phyloP scores from a whole-genome alignment of 306 rosid genomes.

The Pyrus communis region DNA sequence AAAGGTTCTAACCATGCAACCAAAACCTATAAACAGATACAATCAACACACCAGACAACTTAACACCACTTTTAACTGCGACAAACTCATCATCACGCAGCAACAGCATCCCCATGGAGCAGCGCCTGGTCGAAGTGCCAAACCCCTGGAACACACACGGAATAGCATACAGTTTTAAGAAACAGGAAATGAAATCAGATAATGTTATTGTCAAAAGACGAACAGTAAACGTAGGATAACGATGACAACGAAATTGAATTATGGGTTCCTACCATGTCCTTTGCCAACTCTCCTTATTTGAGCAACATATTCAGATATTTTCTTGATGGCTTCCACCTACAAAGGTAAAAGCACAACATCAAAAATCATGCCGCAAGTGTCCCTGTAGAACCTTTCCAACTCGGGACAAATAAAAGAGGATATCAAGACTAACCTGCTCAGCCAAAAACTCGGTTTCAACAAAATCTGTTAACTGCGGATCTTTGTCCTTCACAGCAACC shows the following conservation, averaged over 20 bases:
- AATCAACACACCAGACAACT: not conserved
- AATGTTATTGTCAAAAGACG: no score
- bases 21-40: not conserved
- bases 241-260: not conserved
- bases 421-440: constrained; percentile 61
- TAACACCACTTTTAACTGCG: not conserved
- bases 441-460: constrained; percentile 60
- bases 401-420: not conserved
- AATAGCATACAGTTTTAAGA: not conserved
- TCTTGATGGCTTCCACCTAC: constrained; percentile 83
- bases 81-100: constrained; percentile 16
- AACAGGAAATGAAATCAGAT: not conserved
- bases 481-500: constrained; percentile 62
- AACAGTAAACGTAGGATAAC: no score
- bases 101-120: constrained; percentile 37
- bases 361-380: not conserved
- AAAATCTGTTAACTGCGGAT: constrained; percentile 69
- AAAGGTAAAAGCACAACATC: not conserved
- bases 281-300: constrained; percentile 92
- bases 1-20: not conserved
- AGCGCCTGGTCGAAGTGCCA: constrained; percentile 96
- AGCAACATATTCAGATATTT: constrained; percentile 81
- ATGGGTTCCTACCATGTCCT: constrained; percentile 67
- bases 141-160: constrained; percentile 47
- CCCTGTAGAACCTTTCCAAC: not conserved